Evolutionary conservation across 768 basidiomycete species (phyloP), one percentile per base, ranked within the genome.

Genomic region (Podaxis rugospora): DNA sequence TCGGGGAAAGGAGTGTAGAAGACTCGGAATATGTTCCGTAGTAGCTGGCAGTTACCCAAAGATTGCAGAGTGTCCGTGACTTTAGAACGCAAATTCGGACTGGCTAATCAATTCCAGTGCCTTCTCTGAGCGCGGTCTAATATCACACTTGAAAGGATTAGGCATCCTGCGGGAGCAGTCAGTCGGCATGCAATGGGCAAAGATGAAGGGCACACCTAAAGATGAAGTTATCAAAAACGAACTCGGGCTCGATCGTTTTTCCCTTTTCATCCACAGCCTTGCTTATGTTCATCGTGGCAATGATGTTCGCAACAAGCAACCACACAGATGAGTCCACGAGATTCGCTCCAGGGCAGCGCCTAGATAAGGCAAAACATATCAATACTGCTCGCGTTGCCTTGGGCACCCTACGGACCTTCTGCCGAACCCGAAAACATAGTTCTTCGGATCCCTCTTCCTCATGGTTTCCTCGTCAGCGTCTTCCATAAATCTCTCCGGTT

Each of bases 291-390:
- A 88, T 68, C 50, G 83, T 83, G 1, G 86, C 83, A 9, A 89
- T 71, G 70, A 86, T 81, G 13, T 76, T 75, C 1, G 80, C 78
- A 16, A 85, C 74, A 14, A 85, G 71, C 23, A 88, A 68, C 85
- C 88, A 89, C 39, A 80, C 71, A 1, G 85, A 85, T 2, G 81
- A 79, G 62, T 90, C 88, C 60, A 84, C 83, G 32, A 90, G 78
- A 67, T 87, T 73, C 40, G 71, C 66, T 14, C 89, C 89, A 0
- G 89, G 89, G 68, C 88, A 90, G 37, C 79, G 80, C 56, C 86
- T 85, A 62, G 39, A 59, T 42, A 14, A 39, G 9, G 32, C 10
- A 5, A 14, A 51, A 23, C 1, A 6, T 28, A 42, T 61, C 27
- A 62, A 51, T 5, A 21, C n/a, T 18, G 7, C 18, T 4, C 9